Conservation (phyloP, 2,329 filamentous ascomycete species). For the Tympanopsis confertula region DNA sequence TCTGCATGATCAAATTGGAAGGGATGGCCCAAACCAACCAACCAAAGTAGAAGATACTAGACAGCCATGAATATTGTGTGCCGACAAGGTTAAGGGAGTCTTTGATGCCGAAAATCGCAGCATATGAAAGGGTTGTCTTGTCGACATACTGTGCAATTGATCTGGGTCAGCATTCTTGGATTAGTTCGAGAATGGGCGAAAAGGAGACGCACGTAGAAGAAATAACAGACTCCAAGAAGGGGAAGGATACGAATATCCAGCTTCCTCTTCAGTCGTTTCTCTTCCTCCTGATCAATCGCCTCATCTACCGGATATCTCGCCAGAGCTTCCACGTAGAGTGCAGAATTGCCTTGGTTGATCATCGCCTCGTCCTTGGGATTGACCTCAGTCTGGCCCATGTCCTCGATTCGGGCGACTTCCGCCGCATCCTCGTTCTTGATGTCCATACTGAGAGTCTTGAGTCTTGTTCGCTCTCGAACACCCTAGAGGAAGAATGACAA, state of each 20-base stretch:
- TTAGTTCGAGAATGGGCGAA: not conserved
- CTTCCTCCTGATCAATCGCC: conserved; percentile 18
- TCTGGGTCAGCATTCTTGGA: not conserved
- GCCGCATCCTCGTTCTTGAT: too few species aligned
- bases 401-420: too few species aligned
- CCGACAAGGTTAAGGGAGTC: conserved; percentile 45
- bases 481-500: too few species aligned
- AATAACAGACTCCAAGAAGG: conserved; percentile 24
- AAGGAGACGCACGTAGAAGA: conserved; percentile 23
- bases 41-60: conserved; percentile 40
- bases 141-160: conserved; percentile 10
- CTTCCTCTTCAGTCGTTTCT: conserved; percentile 21
- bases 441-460: too few species aligned
- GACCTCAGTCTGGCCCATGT: too few species aligned
- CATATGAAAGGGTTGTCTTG: conserved; percentile 47
- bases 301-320: too few species aligned
- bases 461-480: too few species aligned
- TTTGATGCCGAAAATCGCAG: conserved; percentile 52
- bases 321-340: too few species aligned
- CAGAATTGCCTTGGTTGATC: too few species aligned
- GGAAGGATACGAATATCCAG: conserved; percentile 24
- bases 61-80: conserved; percentile 44
- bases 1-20: conserved; percentile 17
- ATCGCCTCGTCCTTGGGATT: too few species aligned
- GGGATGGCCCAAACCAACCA: conserved; percentile 17